Percentiles rank a stretch among this genome's conserved stretches.
phyloP scores from a whole-genome alignment of 2,329 filamentous ascomycete species.

The Tolypocladium pustulatum region DNA sequence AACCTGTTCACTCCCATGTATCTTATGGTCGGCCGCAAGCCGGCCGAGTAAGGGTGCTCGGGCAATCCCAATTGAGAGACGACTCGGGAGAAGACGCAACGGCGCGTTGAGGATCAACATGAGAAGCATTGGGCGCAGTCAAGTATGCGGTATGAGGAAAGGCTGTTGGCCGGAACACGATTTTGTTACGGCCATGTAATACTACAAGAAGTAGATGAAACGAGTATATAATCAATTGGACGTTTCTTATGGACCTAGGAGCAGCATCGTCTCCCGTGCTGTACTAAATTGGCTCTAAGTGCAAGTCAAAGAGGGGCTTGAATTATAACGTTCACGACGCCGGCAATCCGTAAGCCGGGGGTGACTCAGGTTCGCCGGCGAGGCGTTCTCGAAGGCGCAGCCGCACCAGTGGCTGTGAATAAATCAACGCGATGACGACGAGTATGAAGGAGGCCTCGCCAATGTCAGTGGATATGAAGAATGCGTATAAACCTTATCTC shows the following conservation, averaged over 20 bases:
- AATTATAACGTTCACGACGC: not conserved
- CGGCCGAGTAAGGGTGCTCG: conserved; percentile 22
- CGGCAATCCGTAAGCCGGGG: not conserved
- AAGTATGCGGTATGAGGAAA: not conserved
- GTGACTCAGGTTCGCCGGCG: not conserved
- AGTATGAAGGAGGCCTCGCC: not conserved
- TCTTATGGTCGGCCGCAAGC: conserved; percentile 89
- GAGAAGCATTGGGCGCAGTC: not conserved
- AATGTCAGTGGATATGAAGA: not conserved
- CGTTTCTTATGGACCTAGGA: not conserved
- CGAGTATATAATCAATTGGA: not conserved
- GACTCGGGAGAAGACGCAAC: too few species aligned
- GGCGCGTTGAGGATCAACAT: not conserved
- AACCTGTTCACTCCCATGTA: conserved; percentile 99
- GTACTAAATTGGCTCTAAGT: not conserved
- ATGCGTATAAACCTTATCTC: too few species aligned
- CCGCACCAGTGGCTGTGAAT: not conserved
- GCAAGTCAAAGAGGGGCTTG: not conserved
- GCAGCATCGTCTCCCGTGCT: not conserved
- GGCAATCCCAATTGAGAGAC: too few species aligned
- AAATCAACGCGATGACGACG: not conserved
- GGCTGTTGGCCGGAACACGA: not conserved
- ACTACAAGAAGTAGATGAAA: not conserved
- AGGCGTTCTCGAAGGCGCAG: not conserved
- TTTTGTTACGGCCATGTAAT: not conserved